Conservation (phyloP, 345 rosid species). For the Rhizophora mangle region DNA sequence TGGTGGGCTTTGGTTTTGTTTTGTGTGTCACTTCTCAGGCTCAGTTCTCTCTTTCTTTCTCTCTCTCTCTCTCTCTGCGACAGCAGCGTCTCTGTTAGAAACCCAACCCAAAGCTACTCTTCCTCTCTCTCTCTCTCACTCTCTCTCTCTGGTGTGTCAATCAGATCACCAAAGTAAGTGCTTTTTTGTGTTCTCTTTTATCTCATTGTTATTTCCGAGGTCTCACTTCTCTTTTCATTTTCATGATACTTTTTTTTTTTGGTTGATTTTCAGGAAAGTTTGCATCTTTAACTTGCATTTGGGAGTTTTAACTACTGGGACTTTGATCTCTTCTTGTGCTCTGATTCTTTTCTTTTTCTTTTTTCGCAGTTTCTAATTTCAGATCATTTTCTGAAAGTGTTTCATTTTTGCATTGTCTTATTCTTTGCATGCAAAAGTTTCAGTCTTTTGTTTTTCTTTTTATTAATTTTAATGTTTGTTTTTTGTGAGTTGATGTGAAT, state of each 20-base stretch:
- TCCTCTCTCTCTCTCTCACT: no score
- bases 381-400: neutral
- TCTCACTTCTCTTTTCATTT: neutral
- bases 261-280: neutral
- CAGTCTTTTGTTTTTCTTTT: neutral
- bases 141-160: neutral
- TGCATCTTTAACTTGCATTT: neutral
- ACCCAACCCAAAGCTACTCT: no score
- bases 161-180: neutral
- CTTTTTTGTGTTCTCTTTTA: neutral
- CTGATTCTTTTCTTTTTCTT: neutral
- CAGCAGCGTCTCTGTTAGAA: no score
- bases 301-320: neutral
- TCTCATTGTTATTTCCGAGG: neutral
- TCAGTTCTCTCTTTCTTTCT: no score
- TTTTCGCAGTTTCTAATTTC: neutral
- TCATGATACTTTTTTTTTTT: neutral
- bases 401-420: neutral
- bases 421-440: constrained; percentile 15
- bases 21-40: no score
- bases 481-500: neutral
- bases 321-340: neutral
- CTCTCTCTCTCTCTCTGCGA: no score
- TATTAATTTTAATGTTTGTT: neutral
- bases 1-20: no score